These are phyloP conservation scores for Stephania japonica DNA, from an alignment of 164 flowering plant genomes.

Conservation along the genomic window DNA sequence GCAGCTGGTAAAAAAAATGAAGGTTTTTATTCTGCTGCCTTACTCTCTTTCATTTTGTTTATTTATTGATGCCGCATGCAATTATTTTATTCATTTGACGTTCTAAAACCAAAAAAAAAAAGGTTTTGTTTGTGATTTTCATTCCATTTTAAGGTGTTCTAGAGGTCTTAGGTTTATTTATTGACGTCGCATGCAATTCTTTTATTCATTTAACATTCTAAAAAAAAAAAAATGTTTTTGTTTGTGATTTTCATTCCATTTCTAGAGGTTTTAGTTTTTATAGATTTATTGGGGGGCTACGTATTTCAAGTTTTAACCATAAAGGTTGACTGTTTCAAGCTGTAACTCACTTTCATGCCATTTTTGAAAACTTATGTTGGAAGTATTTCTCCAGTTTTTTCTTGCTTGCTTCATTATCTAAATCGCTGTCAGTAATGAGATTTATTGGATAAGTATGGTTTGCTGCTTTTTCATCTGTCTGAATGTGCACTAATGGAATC, in stretches of 20 bases:
- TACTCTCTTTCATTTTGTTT: neutral
- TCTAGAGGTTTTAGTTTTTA: neutral
- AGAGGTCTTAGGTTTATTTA: neutral
- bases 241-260: neutral
- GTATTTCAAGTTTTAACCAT: neutral
- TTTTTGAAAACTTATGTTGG: neutral
- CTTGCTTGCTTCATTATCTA: neutral
- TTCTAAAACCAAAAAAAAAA: neutral
- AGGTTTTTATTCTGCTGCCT: neutral
- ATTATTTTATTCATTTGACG: neutral
- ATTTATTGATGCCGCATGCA: neutral
- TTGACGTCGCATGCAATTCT: neutral
- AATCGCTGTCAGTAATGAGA: too few relatives aligned
- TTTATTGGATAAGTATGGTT: too few relatives aligned
- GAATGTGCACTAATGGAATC: neutral
- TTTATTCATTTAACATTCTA: neutral
- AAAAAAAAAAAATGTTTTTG: neutral
- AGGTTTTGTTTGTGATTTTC: neutral
- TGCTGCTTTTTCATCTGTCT: neutral
- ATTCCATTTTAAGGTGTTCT: neutral
- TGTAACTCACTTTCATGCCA: neutral
- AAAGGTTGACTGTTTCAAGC: neutral
- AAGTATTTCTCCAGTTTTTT: neutral
- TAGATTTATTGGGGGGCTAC: neutral
- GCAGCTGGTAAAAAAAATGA: neutral